Conservation (phyloP, 2,329 filamentous ascomycete genomes). For the Aureobasidium musti region DNA sequence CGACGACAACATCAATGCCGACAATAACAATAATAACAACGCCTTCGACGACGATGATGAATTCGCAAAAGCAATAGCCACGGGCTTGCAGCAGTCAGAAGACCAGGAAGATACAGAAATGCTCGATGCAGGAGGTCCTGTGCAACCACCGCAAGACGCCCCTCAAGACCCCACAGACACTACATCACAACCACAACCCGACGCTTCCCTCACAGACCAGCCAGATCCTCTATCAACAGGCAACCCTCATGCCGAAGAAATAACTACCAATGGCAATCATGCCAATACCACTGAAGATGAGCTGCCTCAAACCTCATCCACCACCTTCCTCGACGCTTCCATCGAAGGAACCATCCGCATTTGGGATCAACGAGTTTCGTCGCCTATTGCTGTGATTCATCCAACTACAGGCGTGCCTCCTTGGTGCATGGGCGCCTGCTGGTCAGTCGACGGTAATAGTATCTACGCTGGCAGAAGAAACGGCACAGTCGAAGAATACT, state of each 20-base stretch:
- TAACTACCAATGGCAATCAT: slow-evolving; percentile 31
- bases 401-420: slow-evolving; percentile 77
- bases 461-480: slow-evolving; percentile 93
- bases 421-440: slow-evolving; percentile 97
- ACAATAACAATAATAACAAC: slow-evolving; percentile 50
- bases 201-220: slow-evolving; percentile 27
- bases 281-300: slow-evolving; percentile 40
- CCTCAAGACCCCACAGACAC: slow-evolving; percentile 9
- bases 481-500: slow-evolving; percentile 91
- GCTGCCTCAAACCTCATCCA: slow-evolving; percentile 61
- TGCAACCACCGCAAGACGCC: slow-evolving; percentile 43
- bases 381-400: slow-evolving; percentile 76
- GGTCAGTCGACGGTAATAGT: slow-evolving; percentile 92
- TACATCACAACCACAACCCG: slow-evolving; percentile 18
- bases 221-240: slow-evolving; percentile 45
- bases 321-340: slow-evolving; percentile 83
- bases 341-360: slow-evolving; percentile 88
- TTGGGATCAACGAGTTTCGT: slow-evolving; percentile 80
- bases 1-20: slow-evolving; percentile 63
- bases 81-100: slow-evolving; percentile 46
- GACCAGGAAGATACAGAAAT: slow-evolving; percentile 47
- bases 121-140: slow-evolving; percentile 48
- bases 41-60: slow-evolving; percentile 74
- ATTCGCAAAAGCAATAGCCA: slow-evolving; percentile 72
- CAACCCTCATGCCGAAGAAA: slow-evolving; percentile 55